Conservation (phyloP, 768 basidiomycete species). For the Tubosaeta sp. region DNA sequence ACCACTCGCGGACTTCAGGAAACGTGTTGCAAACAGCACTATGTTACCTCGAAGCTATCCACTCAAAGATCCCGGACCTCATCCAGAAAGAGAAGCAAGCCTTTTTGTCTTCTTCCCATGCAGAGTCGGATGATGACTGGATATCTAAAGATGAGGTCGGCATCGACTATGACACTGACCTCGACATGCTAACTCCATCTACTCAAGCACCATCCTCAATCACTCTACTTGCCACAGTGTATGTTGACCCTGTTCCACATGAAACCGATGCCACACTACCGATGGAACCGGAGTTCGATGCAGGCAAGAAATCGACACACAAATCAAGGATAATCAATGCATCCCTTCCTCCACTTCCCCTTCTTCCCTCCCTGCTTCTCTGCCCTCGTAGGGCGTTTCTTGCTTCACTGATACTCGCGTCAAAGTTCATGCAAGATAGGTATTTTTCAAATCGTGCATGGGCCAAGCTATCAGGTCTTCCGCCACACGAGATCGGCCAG, state of each 20-base stretch:
- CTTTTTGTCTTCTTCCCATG: constrained; percentile 37
- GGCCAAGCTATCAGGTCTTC: constrained; percentile 87
- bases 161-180: constrained; percentile 37
- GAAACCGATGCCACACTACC: constrained; percentile 17
- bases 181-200: constrained; percentile 13
- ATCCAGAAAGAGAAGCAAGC: constrained; percentile 47
- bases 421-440: constrained; percentile 91
- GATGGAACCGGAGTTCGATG: constrained; percentile 10
- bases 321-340: constrained; percentile 13
- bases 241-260: constrained; percentile 31
- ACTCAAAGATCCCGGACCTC: constrained; percentile 63
- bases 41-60: constrained; percentile 85
- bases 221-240: constrained; percentile 41
- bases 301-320: constrained; percentile 5
- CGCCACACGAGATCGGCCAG: constrained; percentile 77
- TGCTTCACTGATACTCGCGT: constrained; percentile 82
- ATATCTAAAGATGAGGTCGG: constrained; percentile 43
- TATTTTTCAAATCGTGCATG: constrained; percentile 93
- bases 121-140: constrained; percentile 38
- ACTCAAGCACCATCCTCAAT: constrained; percentile 13
- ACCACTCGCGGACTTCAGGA: constrained; percentile 81
- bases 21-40: constrained; percentile 82
- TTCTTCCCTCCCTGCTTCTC: constrained; percentile 73
- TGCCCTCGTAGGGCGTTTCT: constrained; percentile 89
- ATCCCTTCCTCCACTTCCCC: constrained; percentile 32